A percentile compares a stretch with the other conserved stretches of the same genome.
These are phyloP conservation scores for Coffea humblotiana DNA, from an alignment of 305 asterid genomes.

Conservation along the genomic window DNA sequence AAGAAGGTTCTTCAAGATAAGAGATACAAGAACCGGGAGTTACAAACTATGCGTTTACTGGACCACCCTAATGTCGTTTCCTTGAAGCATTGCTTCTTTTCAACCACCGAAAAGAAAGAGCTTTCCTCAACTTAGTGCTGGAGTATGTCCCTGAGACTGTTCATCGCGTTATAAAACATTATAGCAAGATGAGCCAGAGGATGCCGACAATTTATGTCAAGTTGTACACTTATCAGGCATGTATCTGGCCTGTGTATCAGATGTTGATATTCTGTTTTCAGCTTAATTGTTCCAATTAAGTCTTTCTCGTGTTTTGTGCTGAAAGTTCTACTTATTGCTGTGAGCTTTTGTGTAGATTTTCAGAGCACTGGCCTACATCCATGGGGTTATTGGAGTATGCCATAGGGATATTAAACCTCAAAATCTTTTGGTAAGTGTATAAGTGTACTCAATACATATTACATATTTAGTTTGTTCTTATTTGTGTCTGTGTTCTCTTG, in stretches of 20 bases:
- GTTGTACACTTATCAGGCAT: conserved; percentile 72
- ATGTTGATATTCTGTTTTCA: not conserved
- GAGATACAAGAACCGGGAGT: conserved; percentile 85
- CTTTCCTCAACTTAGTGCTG: conserved; percentile 75
- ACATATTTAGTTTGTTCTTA: not conserved
- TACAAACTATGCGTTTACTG: conserved; percentile 79
- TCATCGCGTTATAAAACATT: conserved; percentile 77
- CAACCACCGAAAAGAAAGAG: conserved; percentile 76
- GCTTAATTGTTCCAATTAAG: not conserved
- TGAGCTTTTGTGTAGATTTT: conserved; percentile 45
- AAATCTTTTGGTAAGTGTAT: conserved; percentile 61
- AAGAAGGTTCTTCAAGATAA: conserved; percentile 89
- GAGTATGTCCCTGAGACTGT: conserved; percentile 90
- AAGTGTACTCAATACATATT: not conserved
- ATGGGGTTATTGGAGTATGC: conserved; percentile 78
- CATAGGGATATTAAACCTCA: conserved; percentile 94
- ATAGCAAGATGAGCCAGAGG: conserved; percentile 75
- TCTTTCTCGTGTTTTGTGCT: not conserved
- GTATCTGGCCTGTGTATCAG: not conserved
- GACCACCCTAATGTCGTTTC: conserved; percentile 80
- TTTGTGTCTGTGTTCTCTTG: not conserved
- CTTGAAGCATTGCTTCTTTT: conserved; percentile 75
- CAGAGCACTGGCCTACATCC: conserved; percentile 74
- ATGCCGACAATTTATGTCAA: conserved; percentile 79
- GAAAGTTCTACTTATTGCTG: conserved; percentile 7